Conservation (phyloP, 164 flowering plant genomes). For the Paratinospora sagittata region DNA sequence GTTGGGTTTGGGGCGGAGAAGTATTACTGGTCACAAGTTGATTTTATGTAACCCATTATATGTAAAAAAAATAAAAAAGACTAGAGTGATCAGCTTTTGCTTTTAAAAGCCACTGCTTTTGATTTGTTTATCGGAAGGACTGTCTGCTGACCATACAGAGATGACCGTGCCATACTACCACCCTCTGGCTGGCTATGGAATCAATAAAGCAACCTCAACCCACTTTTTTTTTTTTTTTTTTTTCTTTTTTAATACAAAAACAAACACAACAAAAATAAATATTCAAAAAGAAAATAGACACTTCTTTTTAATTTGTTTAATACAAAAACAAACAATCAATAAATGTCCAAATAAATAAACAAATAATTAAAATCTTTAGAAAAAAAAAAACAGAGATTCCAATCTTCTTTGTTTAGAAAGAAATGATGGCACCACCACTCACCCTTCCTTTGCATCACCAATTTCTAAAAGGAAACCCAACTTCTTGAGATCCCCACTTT, state of each 20-base stretch:
- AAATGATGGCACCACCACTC: no score
- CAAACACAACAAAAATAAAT: constrained; percentile 13
- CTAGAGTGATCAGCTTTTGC: constrained; percentile 48
- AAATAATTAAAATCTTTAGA: no score
- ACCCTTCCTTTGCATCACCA: constrained; percentile 15
- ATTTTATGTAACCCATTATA: neutral
- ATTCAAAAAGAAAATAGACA: no score
- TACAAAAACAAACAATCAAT: no score
- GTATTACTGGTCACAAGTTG: neutral
- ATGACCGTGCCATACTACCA: constrained; percentile 14
- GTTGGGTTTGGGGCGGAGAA: neutral
- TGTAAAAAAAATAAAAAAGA: no score
- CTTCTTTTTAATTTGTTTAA: no score
- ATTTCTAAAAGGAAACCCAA: constrained; percentile 22
- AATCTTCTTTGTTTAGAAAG: no score
- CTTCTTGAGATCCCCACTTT: constrained; percentile 55
- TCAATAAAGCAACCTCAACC: constrained; percentile 38
- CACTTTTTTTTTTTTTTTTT: no score
- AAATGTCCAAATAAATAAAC: no score
- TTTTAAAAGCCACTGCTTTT: constrained; percentile 39
- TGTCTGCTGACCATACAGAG: constrained; percentile 29
- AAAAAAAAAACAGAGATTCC: constrained; percentile 33
- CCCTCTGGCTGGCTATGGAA: constrained; percentile 31
- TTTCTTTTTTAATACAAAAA: neutral
- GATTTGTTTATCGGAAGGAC: constrained; percentile 31